These are phyloP conservation scores for Fusarium azukiicola DNA, from an alignment of 2,329 filamentous ascomycete genomes.

Conservation along the genomic window DNA sequence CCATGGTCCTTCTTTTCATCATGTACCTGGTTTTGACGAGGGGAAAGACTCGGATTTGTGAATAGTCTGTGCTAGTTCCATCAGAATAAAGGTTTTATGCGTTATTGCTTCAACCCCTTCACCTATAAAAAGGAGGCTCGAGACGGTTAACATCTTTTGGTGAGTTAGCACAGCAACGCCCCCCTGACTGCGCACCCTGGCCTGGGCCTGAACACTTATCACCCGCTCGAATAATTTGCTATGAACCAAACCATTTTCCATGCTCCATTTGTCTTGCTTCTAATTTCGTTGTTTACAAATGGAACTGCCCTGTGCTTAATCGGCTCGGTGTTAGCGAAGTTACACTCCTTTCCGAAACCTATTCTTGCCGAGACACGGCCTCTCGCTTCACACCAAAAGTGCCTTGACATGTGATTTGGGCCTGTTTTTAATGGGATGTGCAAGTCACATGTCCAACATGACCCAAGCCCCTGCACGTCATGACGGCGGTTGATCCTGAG, in stretches of 20 bases:
- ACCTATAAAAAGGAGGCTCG: background rate
- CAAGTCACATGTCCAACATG: constrained; percentile 4
- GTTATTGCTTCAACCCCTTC: background rate
- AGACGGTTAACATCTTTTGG: no score
- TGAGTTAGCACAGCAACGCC: no score
- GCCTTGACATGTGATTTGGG: background rate
- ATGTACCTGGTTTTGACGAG: constrained; percentile 7
- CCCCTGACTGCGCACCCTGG: no score
- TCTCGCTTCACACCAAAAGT: background rate
- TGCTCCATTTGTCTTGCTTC: no score
- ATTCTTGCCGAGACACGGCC: background rate
- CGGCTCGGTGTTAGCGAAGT: no score
- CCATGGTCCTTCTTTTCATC: constrained; percentile 43
- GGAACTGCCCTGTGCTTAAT: background rate
- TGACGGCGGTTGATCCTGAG: no score
- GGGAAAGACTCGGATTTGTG: constrained; percentile 11
- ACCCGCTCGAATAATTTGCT: background rate
- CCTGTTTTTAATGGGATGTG: constrained; percentile 2
- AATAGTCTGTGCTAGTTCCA: background rate
- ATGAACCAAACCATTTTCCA: background rate
- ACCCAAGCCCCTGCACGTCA: background rate
- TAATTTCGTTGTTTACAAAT: background rate
- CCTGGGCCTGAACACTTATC: background rate
- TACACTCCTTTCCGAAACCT: background rate
- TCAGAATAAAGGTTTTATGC: background rate